Conservation (phyloP, 1,284 basidiomycete species). For the Malassezia restricta region DNA sequence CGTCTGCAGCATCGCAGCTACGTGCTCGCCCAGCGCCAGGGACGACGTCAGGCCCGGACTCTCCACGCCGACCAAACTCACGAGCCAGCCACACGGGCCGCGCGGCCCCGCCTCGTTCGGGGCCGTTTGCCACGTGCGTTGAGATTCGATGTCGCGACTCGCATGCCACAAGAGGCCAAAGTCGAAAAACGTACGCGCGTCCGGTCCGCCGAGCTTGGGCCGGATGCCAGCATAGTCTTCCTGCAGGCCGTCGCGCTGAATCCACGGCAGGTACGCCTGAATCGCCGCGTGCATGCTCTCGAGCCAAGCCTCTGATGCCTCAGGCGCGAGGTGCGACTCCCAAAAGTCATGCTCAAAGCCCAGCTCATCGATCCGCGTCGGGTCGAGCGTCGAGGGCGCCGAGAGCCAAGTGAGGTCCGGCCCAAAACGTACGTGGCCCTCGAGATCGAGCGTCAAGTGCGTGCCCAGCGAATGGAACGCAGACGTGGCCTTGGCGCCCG, state of each 20-base stretch:
- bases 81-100: conserved; percentile 22
- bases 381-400: conserved; percentile 12
- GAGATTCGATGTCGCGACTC: conserved; percentile 19
- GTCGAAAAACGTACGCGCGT: conserved; percentile 63
- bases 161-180: conserved; percentile 52
- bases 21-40: conserved; percentile 50
- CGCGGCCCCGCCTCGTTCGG: conserved; percentile 10
- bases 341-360: conserved; percentile 25
- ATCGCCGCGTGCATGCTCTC: conserved; percentile 31
- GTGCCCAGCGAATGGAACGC: conserved; percentile 40
- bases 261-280: conserved; percentile 59
- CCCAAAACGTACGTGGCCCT: conserved; percentile 78
- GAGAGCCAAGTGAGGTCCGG: conserved; percentile 81
- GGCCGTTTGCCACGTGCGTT: conserved; percentile 31
- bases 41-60: conserved; percentile 51
- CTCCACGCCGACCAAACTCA: conserved; percentile 52
- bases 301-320: conserved; percentile 23
- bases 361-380: background rate
- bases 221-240: conserved; percentile 86
- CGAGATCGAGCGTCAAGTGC: conserved; percentile 57
- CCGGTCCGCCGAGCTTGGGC: conserved; percentile 69
- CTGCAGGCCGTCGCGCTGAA: conserved; percentile 57
- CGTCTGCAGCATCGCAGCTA: conserved; percentile 47
- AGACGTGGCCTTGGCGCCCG: conserved; percentile 19
- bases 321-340: conserved; percentile 20